Conservation (phyloP, 2,329 filamentous ascomycete species). For the Penicillium italicum region DNA sequence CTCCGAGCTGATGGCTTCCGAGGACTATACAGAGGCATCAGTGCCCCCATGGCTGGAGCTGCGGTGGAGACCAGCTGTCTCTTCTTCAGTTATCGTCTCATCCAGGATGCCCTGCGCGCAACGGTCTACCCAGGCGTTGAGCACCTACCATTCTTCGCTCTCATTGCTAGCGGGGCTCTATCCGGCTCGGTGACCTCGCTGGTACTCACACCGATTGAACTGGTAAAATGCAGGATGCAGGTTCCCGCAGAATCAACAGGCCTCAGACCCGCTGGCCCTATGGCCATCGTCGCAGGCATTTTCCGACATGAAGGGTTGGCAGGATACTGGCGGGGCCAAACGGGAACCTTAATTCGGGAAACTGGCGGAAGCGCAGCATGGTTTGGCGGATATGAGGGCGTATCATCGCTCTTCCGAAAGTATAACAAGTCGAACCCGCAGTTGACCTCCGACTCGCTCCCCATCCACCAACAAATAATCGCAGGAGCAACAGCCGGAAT, state of each 20-base stretch:
- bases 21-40: conserved; percentile 88
- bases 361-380: conserved; percentile 90
- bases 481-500: conserved; percentile 86
- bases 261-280: conserved; percentile 55
- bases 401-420: conserved; percentile 65
- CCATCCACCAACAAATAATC: conserved; percentile 80
- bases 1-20: conserved; percentile 72
- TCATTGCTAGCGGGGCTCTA: conserved; percentile 77
- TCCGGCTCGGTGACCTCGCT: conserved; percentile 87
- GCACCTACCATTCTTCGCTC: conserved; percentile 67
- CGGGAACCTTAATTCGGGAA: conserved; percentile 90
- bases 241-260: conserved; percentile 54
- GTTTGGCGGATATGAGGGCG: conserved; percentile 88
- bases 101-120: conserved; percentile 61
- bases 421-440: conserved; percentile 26
- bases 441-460: conserved; percentile 54
- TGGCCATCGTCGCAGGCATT: conserved; percentile 71
- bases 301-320: conserved; percentile 76
- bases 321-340: conserved; percentile 93
- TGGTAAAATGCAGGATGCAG: conserved; percentile 98
- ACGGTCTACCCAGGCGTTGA: conserved; percentile 54
- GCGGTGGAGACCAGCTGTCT: conserved; percentile 88
- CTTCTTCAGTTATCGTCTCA: conserved; percentile 82
- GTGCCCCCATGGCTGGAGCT: conserved; percentile 82
- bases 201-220: conserved; percentile 88